Base-by-base conservation (phyloP, 2,329 filamentous ascomycete species). In the Fusarium setosum region DNA sequence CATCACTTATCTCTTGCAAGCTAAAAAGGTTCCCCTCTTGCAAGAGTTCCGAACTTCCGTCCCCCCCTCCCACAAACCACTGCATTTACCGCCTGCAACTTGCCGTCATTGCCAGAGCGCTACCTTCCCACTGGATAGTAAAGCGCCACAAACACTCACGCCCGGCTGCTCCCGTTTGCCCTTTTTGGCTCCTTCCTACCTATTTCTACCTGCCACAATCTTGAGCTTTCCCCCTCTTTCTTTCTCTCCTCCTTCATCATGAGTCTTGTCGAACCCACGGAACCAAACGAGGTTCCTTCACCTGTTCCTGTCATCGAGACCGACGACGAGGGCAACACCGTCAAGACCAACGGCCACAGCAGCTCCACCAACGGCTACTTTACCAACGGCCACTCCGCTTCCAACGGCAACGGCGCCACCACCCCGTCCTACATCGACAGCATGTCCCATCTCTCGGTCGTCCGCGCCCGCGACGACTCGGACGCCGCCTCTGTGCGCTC, bases 361-460 rank as follows among this genome's bases (percentile, higher is more conserved):
- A 74, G 40, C 20, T 62, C 45, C 65, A 63, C 54, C 63, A 67
- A 54, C 69, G 68, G 57, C 72, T 78, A 68, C 21, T 61, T 64
- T 53, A 21, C 47, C 72, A 74, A 50, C 69, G 44, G 48, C 17
- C 42, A 55, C 42, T 24, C 50, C 10, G 68, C 56, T 67, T 76
- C 45, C 72, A 75, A 42, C 72, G 73, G 17, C 62, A 68, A 63
- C 70, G 69, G 66, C 24, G 23, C 58, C 56, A 26, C 48, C n/a
- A 58, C 63, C 11, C 59, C 68, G 9, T 64, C 62, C 5, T 55
- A 60, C 47, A 57, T 65, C 50, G 59, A 63, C 66, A 72, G 53
- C 59, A 87, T 87, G 85, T 83, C 86, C 35, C 85, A 87, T 66
- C 80, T 87, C 59, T 74, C 77, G 34, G 75, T 78, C 55, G 77